A percentile compares a stretch with the other conserved stretches of the same genome.
These are phyloP conservation scores for Acanthamoeba castellanii DNA, from an alignment of 208 protist species.

Conservation along the genomic window DNA sequence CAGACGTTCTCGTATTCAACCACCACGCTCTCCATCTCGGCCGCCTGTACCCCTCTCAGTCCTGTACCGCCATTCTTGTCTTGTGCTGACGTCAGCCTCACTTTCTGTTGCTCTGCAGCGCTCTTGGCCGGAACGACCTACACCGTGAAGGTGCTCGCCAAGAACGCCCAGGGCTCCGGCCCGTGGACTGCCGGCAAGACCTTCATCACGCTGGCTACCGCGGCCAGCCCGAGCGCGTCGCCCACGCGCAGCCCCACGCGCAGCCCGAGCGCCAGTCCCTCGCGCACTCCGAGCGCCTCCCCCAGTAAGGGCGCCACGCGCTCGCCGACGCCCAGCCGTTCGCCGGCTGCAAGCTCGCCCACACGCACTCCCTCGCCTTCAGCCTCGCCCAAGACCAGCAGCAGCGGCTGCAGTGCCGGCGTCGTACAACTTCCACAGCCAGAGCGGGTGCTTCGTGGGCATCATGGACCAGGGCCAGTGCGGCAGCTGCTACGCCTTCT, in stretches of 20 bases:
- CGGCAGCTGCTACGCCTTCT: conserved; percentile 41
- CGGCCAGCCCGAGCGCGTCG: neutral
- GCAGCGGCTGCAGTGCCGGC: neutral
- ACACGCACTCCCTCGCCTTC: neutral
- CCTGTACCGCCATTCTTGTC: neutral
- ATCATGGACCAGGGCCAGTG: conserved; percentile 38
- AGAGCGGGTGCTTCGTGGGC: conserved; percentile 9
- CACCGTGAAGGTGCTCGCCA: neutral
- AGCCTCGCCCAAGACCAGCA: neutral
- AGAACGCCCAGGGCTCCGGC: neutral
- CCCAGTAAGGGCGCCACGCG: neutral
- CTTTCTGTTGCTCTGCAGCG: too few relatives aligned
- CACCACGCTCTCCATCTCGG: neutral
- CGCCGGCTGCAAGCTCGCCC: neutral
- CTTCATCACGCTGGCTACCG: neutral
- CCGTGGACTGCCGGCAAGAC: neutral
- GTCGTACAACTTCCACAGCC: conserved; percentile 24
- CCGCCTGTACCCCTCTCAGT: neutral
- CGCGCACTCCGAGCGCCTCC: neutral
- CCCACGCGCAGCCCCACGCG: neutral
- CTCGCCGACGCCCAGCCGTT: neutral
- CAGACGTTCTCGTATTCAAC: neutral
- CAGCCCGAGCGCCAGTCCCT: neutral
- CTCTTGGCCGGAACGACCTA: neutral
- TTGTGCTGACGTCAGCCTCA: neutral